These are phyloP conservation scores for Ceriops zippeliana DNA, from an alignment of 345 rosid genomes.

Conservation along the genomic window DNA sequence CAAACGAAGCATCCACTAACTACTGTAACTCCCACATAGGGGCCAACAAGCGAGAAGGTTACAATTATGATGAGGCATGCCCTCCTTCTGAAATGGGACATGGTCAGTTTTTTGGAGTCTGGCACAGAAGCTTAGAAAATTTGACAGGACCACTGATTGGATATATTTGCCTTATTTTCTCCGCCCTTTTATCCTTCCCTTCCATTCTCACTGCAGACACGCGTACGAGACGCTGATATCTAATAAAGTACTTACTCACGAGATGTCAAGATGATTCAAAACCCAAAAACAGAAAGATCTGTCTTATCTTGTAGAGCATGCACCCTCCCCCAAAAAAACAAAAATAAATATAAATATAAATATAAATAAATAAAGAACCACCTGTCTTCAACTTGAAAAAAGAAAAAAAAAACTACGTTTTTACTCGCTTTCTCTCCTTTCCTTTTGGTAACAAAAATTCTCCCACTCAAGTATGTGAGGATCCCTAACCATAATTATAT, in stretches of 20 bases:
- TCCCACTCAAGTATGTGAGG: neutral
- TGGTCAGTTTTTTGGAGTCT: neutral
- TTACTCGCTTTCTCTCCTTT: neutral
- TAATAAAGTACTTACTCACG: too few species aligned
- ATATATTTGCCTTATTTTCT: too few species aligned
- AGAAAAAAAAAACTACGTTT: neutral
- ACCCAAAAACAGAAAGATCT: too few species aligned
- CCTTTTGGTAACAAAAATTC: neutral
- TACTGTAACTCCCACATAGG: neutral
- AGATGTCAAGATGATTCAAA: too few species aligned
- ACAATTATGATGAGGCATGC: neutral
- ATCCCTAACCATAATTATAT: neutral
- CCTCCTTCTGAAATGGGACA: neutral
- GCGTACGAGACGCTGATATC: too few species aligned
- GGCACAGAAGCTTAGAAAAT: neutral
- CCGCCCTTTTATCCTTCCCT: too few species aligned
- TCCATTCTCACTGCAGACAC: too few species aligned
- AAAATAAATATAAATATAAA: too few species aligned
- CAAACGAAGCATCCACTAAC: neutral
- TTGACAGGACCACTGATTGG: neutral
- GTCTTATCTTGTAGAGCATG: too few species aligned
- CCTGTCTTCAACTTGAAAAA: neutral
- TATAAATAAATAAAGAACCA: neutral
- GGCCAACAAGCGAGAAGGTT: constrained; percentile 1
- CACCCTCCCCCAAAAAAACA: too few species aligned